phyloP scores from a whole-genome alignment of 192 early-diverging fungal species.

The Mortierella hygrophila region DNA sequence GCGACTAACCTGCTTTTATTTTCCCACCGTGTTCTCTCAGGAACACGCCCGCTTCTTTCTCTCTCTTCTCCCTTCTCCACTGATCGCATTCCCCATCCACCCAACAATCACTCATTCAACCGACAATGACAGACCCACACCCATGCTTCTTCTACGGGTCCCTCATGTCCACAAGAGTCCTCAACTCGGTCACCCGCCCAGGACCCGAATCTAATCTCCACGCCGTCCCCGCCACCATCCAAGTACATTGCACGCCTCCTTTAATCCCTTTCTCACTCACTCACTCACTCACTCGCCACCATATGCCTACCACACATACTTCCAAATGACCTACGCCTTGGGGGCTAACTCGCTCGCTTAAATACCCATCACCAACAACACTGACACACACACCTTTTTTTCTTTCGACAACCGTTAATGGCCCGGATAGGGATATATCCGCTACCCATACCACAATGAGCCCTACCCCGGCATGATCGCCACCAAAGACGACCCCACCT shows the following conservation, averaged over 20 bases:
- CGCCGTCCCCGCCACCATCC: constrained; percentile 32
- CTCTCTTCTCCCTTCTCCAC: neutral
- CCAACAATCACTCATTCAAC: neutral
- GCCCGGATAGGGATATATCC: constrained; percentile 28
- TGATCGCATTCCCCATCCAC: neutral
- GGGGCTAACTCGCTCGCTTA: neutral
- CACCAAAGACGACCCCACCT: constrained; percentile 10
- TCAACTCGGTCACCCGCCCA: constrained; percentile 46
- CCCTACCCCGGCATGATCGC: constrained; percentile 54
- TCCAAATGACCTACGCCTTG: too few species aligned
- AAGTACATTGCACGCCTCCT: constrained; percentile 1
- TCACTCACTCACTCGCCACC: neutral
- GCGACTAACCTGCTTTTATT: neutral
- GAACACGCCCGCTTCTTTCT: neutral
- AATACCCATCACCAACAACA: too few species aligned
- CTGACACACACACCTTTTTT: neutral
- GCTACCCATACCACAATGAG: constrained; percentile 43
- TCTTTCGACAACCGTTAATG: neutral
- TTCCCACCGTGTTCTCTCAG: neutral
- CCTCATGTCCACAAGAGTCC: constrained; percentile 30
- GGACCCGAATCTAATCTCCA: constrained; percentile 31
- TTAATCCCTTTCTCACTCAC: neutral
- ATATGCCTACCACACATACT: neutral
- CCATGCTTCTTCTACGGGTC: constrained; percentile 55
- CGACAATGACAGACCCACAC: constrained; percentile 21